Evolutionary conservation across 1,284 basidiomycete genomes (phyloP), one percentile per base, ranked within the genome.

Genomic region (Moesziomyces sp.): DNA sequence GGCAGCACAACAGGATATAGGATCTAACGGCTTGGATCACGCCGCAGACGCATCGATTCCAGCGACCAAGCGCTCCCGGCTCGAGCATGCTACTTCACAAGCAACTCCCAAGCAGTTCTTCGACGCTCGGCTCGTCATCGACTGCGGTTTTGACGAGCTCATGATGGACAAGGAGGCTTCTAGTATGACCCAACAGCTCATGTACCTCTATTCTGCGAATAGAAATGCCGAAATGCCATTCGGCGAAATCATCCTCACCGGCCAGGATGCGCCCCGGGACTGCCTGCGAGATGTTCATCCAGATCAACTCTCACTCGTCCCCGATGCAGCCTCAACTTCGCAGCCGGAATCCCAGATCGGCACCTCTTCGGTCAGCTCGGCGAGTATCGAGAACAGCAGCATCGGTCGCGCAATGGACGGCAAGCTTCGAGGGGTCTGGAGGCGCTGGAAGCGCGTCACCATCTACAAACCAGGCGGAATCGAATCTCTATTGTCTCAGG

Each of bases 81-180:
- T 14, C 30, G 65, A 24, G 44, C 9, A 43, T 30, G 48, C 86
- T 51, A 55, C 67, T 49, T 85, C 73, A 52, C 84, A 80, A 45
- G 79, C 83, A 48, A 86, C 84, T 58, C 83, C 79, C 58, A 85
- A 85, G 68, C 84, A 74, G 58, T 87, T 83, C 26, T 94, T 93
- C 80, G 56, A 60, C 42, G 80, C 81, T 19, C 89, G 88, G 38
- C 88, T 99, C 2, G 89, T 97, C 21, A 86, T 99, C 28, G 97
- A 99, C 85, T 87, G 97, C 8, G 93, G 91, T 3, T 99, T 99
- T 83, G 97, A 99, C 84, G 90, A 94, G 49, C 88, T 91, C 85
- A 99, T 99, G 97, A 89, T 86, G 50, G 93, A 94, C 58, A 94
- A 94, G 93, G 97, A 99, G 87, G 88, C 96, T 66, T 89, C 87